Base-by-base conservation (phyloP, 2,329 filamentous ascomycete genomes). In the Trichothecium roseum region DNA sequence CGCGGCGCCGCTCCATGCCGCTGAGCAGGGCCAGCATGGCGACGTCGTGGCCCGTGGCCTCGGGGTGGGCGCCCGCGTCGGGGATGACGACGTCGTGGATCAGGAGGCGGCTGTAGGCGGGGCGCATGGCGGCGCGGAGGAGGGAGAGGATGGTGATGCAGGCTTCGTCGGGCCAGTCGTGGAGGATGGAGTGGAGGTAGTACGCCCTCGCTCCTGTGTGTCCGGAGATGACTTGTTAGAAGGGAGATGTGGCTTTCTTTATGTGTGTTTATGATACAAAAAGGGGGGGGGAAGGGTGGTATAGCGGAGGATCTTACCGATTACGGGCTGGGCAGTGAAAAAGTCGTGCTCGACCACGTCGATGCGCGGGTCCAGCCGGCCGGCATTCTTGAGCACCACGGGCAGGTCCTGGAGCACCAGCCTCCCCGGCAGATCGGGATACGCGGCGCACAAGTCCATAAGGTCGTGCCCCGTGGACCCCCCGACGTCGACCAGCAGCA, bases 321-420 rank as follows among this genome's bases (percentile, higher is more conserved):
- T 12, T 15, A 70, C 42, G 1, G 60, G 63, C 40, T 71, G 64
- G 33, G 60, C 54, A 0, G 52, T 63, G 38, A 60, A 59, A 38
- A 71, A 70, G 40, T 71, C 60, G 38, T 71, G 55, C 3, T 44
- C 47, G 53, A 67, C 58, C 4, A 41, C 37, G 34, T 54, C 46
- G 26, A 64, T 57, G 3, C n/a, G n/a, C n/a, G 15, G 12, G 27
- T 53, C 48, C 0, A 60, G 41, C 2, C 50, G 38, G 14, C 47
- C 39, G 18, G 55, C 51, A 31, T 58, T 45, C 7, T 36, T 41
- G 14, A 63, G 53, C 6, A 70, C 60, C 3, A 53, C 47, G 0
- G 59, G 55, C 6, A 65, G 49, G 40, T 74, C 70, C 42, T 74
- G 66, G 0, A 74, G 50, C 1, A 73, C 46, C 3, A 72, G 45